Conservation (phyloP, 352 stramenopile species). For the Elongisporangium undulatum region DNA sequence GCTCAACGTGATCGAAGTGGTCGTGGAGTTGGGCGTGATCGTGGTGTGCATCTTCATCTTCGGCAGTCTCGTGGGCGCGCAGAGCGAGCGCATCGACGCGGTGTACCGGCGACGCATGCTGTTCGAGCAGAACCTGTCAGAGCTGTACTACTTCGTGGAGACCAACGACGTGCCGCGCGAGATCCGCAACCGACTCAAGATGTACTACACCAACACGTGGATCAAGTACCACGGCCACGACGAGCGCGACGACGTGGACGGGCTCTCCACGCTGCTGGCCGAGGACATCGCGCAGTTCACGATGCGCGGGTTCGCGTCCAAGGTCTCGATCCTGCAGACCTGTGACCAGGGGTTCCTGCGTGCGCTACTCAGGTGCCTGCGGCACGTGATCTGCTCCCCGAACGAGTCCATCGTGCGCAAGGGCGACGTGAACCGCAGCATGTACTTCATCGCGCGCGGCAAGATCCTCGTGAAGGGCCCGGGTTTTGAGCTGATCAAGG, state of each 20-base stretch:
- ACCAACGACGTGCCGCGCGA: conserved; percentile 51
- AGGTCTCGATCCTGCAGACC: conserved; percentile 59
- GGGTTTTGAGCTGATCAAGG: conserved; percentile 68
- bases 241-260: conserved; percentile 47
- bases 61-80: conserved; percentile 55
- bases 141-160: conserved; percentile 56
- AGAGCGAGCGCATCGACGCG: conserved; percentile 53
- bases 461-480: conserved; percentile 57
- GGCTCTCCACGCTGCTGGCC: conserved; percentile 52
- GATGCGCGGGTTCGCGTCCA: conserved; percentile 46
- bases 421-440: conserved; percentile 61
- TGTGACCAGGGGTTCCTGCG: conserved; percentile 69
- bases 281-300: conserved; percentile 71
- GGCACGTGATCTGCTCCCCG: conserved; percentile 64
- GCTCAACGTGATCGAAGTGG: conserved; percentile 51
- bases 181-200: conserved; percentile 41
- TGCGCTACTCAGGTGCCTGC: conserved; percentile 51
- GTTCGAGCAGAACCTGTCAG: conserved; percentile 63
- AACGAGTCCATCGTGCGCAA: conserved; percentile 56
- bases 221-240: conserved; percentile 59
- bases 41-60: conserved; percentile 69
- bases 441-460: conserved; percentile 70
- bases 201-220: conserved; percentile 72
- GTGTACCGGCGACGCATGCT: conserved; percentile 66
- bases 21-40: conserved; percentile 54